A percentile compares a stretch with the other conserved stretches of the same genome.
These are phyloP conservation scores for Triangularia verruculosa DNA, from an alignment of 2,329 filamentous ascomycete species.

Conservation along the genomic window DNA sequence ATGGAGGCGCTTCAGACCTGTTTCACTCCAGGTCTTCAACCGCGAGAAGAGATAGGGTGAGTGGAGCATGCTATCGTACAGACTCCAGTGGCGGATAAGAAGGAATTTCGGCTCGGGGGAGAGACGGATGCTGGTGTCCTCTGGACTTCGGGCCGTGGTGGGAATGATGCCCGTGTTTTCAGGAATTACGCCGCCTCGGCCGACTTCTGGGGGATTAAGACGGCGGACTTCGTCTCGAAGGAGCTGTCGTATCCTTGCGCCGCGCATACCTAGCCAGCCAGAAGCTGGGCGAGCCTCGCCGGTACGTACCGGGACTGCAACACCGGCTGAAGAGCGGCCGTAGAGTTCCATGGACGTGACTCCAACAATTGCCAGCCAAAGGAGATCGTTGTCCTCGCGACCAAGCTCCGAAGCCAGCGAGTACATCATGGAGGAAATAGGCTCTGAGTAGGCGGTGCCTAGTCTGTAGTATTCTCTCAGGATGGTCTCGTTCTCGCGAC, in stretches of 20 bases:
- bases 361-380: slow-evolving; percentile 94
- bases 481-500: slow-evolving; percentile 71
- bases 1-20: slow-evolving; percentile 81
- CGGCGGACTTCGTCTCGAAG: slow-evolving; percentile 91
- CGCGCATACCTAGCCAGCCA: slow-evolving; percentile 79
- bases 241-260: slow-evolving; percentile 79
- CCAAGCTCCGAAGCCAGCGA: slow-evolving; percentile 92
- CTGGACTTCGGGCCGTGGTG: slow-evolving; percentile 81
- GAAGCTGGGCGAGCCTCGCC: slow-evolving; percentile 56
- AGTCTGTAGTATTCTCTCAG: slow-evolving; percentile 81
- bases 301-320: slow-evolving; percentile 58
- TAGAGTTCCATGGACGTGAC: slow-evolving; percentile 93
- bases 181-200: slow-evolving; percentile 57
- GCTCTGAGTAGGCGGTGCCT: slow-evolving; percentile 89
- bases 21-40: slow-evolving; percentile 91
- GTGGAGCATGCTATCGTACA: slow-evolving; percentile 98
- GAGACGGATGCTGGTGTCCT: slow-evolving; percentile 86
- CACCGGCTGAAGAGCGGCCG: slow-evolving; percentile 77
- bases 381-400: slow-evolving; percentile 90
- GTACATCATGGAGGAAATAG: slow-evolving; percentile 91
- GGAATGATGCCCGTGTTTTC: slow-evolving; percentile 81
- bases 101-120: slow-evolving; percentile 93
- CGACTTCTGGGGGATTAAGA: slow-evolving; percentile 73
- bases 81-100: slow-evolving; percentile 90
- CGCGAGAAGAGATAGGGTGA: slow-evolving; percentile 90